Evolutionary conservation across 2,329 filamentous ascomycete genomes (phyloP).

Genomic region (Penicillium griseofulvum): DNA sequence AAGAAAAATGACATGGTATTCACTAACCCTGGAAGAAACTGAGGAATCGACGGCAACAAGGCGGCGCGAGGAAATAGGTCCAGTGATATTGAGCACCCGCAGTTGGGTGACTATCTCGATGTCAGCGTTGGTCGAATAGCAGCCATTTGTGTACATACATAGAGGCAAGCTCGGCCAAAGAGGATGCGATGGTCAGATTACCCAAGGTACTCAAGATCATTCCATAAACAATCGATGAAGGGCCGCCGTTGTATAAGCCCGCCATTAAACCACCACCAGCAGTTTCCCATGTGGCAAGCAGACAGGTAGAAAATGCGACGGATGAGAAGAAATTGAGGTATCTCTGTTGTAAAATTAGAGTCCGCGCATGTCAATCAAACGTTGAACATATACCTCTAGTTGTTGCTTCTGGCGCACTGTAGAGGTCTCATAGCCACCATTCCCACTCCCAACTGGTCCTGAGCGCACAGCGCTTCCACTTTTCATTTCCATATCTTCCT

Average conservation of each 20-base stretch:
- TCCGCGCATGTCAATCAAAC: neutral
- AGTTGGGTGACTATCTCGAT: conserved; percentile 10
- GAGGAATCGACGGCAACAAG: conserved; percentile 19
- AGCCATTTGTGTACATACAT: conserved; percentile 23
- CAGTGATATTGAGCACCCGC: conserved; percentile 40
- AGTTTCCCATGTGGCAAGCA: conserved; percentile 42
- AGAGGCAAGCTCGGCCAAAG: conserved; percentile 41
- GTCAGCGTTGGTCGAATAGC: neutral
- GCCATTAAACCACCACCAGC: conserved; percentile 23
- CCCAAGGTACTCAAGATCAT: conserved; percentile 34
- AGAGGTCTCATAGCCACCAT: conserved; percentile 6
- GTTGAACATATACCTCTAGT: conserved; percentile 6
- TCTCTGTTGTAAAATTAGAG: conserved; percentile 10
- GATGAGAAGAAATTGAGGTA: conserved; percentile 37
- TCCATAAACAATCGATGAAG: conserved; percentile 36
- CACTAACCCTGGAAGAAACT: conserved; percentile 24
- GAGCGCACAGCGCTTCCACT: conserved; percentile 6
- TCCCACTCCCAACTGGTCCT: conserved; percentile 5
- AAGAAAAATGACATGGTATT: neutral
- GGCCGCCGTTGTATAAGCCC: conserved; percentile 34
- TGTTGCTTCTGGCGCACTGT: conserved; percentile 10
- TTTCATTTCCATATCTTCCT: conserved; percentile 12
- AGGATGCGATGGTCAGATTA: conserved; percentile 34
- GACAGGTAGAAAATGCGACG: conserved; percentile 37
- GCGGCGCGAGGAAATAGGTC: conserved; percentile 34